phyloP scores from a whole-genome alignment of 2,329 filamentous ascomycete genomes.

The Colletotrichum gloeosporioides region DNA sequence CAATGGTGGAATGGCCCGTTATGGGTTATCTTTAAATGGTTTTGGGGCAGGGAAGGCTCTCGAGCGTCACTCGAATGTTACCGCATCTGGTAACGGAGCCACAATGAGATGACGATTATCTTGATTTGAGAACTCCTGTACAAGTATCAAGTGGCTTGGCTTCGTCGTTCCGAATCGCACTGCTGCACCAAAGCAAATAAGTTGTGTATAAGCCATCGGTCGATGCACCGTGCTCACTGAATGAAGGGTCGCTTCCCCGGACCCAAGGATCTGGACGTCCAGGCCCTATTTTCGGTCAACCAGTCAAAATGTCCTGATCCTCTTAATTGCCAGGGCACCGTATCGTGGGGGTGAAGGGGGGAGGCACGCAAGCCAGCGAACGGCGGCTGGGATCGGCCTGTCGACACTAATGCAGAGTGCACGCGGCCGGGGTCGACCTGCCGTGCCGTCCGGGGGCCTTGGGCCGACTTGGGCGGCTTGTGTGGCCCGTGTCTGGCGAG shows the following conservation, averaged over 20 bases:
- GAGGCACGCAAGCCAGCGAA: neutral
- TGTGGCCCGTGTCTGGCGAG: neutral
- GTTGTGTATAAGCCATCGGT: neutral
- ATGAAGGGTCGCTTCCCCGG: neutral
- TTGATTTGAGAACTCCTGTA: neutral
- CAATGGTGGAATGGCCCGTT: neutral
- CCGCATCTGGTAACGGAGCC: neutral
- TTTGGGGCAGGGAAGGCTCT: neutral
- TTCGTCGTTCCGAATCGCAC: neutral
- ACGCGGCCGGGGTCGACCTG: neutral
- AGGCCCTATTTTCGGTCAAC: neutral
- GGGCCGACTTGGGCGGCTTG: neutral
- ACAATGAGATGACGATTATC: neutral
- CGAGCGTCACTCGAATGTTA: neutral
- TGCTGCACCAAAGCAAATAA: neutral
- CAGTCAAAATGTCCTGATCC: neutral
- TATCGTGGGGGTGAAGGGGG: neutral
- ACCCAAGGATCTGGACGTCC: neutral
- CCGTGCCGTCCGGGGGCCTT: neutral
- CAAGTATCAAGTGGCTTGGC: neutral
- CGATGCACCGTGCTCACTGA: neutral
- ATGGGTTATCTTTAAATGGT: neutral
- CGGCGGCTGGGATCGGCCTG: neutral
- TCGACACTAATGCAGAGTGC: neutral
- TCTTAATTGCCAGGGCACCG: neutral